These are phyloP conservation scores for Penicillium sp. DNA, from an alignment of 2,329 filamentous ascomycete genomes.

Conservation along the genomic window DNA sequence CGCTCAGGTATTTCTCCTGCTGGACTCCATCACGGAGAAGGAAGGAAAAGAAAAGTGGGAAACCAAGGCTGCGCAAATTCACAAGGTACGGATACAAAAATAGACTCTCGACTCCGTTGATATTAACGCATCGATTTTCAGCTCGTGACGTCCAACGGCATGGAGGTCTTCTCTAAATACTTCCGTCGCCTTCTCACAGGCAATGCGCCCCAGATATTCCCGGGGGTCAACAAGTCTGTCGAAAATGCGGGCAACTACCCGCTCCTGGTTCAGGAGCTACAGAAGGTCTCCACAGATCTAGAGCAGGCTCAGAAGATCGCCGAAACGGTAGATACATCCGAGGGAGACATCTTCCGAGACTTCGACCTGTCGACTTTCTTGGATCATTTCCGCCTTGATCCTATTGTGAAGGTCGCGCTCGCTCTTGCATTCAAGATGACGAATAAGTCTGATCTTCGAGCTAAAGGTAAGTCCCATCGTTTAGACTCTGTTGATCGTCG, in stretches of 20 bases:
- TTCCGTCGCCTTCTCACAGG: conserved; percentile 86
- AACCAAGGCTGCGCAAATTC: conserved; percentile 81
- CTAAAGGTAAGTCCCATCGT: conserved; percentile 63
- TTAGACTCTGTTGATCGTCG: background rate
- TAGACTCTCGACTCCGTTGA: background rate
- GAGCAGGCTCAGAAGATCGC: conserved; percentile 86
- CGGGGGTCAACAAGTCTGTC: conserved; percentile 64
- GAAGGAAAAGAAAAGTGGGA: conserved; percentile 90
- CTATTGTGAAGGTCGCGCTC: conserved; percentile 78
- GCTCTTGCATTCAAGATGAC: conserved; percentile 82
- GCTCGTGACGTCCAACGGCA: conserved; percentile 96
- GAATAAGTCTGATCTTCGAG: conserved; percentile 73
- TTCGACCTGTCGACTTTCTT: conserved; percentile 95
- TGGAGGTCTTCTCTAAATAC: conserved; percentile 97
- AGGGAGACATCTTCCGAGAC: conserved; percentile 89
- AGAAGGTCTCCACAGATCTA: conserved; percentile 72
- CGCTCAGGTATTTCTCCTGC: conserved; percentile 87
- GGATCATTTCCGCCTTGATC: conserved; percentile 91
- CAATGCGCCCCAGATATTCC: conserved; percentile 89
- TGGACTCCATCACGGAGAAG: conserved; percentile 93
- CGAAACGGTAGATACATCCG: conserved; percentile 82
- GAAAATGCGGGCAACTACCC: conserved; percentile 77
- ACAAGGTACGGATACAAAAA: conserved; percentile 64
- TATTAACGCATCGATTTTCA: conserved; percentile 33
- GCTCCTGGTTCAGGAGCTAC: conserved; percentile 74